Base-by-base conservation (phyloP, 2,329 filamentous ascomycete genomes). In the Fusarium sp. region DNA sequence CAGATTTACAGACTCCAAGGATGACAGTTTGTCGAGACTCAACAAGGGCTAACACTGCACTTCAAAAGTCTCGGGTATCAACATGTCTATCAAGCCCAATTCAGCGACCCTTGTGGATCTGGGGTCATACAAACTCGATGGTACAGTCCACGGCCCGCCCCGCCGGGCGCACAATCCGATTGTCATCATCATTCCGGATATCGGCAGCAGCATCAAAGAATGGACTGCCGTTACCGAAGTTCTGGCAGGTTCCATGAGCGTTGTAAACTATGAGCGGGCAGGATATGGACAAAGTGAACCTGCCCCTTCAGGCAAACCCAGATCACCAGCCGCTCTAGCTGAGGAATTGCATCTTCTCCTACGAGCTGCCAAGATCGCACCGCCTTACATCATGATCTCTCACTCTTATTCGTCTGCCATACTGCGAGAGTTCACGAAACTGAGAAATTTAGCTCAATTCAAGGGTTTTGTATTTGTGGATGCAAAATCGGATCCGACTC, bases 381-480 rank as follows among this genome's bases (percentile, higher is more conserved):
- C 67, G 1, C 67, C 67, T 3, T 70, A 70, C 20, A 70, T 70
- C 30, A 24, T 70, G 8, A 30, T 70, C 2, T 44, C 41, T 7
- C 62, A 70, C 9, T 51, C 51, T 1, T 49, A 49, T 6, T 58
- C 66, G 4, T 24, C 41, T 5, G 38, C 46, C 2, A 53, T 70
- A 20, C 30, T 57, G 4, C 46, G 43, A 11, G 58, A 70, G 11
- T 70, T 70, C 25, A 20, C 49, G 6, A 30, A 12, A 1, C 12
- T 70, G 41, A 59, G 66, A n/a, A 63, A 46, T 4, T 10, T 60
- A 16, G 51, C 32, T 10, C 53, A 66, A 10, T 69, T 69, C 27
- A 70, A 69, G 34, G 67, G 67, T 4, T 67, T 70, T 43, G 67
- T 70, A 12, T 60, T 67, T 45, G 53, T 70, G 6, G 58, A 70